Evolutionary conservation across 2,329 filamentous ascomycete genomes (phyloP).

Genomic region (Byssochlamys sp.): DNA sequence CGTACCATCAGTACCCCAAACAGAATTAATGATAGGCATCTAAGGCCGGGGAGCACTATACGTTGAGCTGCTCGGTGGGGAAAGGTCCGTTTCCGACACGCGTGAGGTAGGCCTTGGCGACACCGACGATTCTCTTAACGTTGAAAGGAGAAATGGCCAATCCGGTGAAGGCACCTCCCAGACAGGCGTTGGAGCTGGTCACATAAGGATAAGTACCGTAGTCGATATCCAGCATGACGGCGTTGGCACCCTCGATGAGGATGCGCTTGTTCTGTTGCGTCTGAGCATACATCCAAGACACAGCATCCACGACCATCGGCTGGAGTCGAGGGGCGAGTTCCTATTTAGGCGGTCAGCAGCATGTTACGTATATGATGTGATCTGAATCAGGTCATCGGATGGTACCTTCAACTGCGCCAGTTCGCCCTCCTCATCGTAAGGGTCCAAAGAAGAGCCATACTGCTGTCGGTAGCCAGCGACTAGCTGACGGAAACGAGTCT

Average conservation of each 20-base stretch:
- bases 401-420: conserved; percentile 15
- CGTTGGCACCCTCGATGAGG: conserved; percentile 55
- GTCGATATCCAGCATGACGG: conserved; percentile 52
- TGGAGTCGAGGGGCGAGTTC: conserved; percentile 29
- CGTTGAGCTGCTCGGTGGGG: conserved; percentile 53
- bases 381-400: background rate
- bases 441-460: background rate
- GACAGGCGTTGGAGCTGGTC: conserved; percentile 39
- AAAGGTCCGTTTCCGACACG: conserved; percentile 53
- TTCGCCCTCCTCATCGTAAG: conserved; percentile 17
- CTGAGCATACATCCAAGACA: conserved; percentile 46
- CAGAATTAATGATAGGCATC: background rate
- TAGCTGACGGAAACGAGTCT: conserved; percentile 45
- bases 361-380: background rate
- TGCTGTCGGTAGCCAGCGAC: conserved; percentile 22
- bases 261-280: conserved; percentile 39
- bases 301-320: conserved; percentile 35
- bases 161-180: conserved; percentile 46
- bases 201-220: conserved; percentile 45
- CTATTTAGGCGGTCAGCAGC: conserved; percentile 26
- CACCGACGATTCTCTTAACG: conserved; percentile 51
- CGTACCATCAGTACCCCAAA: background rate
- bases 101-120: conserved; percentile 58
- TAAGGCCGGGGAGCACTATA: background rate
- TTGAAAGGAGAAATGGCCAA: conserved; percentile 49